Conservation (phyloP, 2,329 filamentous ascomycete species). For the Claviceps quebecensis region DNA sequence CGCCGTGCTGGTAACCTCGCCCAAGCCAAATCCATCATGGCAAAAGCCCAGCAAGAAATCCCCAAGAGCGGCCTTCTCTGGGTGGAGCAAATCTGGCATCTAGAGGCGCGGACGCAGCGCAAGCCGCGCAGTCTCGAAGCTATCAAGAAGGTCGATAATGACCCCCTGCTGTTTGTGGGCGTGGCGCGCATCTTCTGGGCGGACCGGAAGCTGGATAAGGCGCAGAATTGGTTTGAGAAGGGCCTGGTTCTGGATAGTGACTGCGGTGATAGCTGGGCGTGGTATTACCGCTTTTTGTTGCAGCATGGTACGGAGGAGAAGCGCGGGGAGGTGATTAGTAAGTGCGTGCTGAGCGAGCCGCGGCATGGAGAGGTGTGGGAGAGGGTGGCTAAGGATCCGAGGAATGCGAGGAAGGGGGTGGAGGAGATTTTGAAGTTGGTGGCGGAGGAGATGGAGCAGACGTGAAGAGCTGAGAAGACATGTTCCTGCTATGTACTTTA, state of each 20-base stretch:
- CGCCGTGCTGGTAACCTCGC: conserved; percentile 68
- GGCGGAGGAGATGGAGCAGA: conserved; percentile 30
- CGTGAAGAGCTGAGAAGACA: background rate
- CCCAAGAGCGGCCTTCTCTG: conserved; percentile 79
- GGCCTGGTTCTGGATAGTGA: conserved; percentile 80
- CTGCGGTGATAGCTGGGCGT: conserved; percentile 87
- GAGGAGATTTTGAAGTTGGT: conserved; percentile 79
- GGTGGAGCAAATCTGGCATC: conserved; percentile 89
- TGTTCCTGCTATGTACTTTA: background rate
- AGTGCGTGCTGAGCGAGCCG: conserved; percentile 73
- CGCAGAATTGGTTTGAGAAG: conserved; percentile 94
- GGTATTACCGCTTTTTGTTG: conserved; percentile 87
- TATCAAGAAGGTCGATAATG: conserved; percentile 92
- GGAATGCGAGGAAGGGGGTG: conserved; percentile 56
- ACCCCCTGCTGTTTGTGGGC: conserved; percentile 76
- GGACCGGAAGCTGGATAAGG: conserved; percentile 83
- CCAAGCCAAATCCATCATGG: conserved; percentile 87
- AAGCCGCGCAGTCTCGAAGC: conserved; percentile 85
- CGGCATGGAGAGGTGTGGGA: conserved; percentile 92
- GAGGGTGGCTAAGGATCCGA: conserved; percentile 68
- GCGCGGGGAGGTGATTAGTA: conserved; percentile 66
- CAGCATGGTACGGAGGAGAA: conserved; percentile 95
- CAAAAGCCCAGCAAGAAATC: conserved; percentile 80
- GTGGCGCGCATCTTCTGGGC: conserved; percentile 94
- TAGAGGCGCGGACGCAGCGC: conserved; percentile 81